Conservation (phyloP, 2,329 filamentous ascomycete genomes). For the Penicillium sp. region DNA sequence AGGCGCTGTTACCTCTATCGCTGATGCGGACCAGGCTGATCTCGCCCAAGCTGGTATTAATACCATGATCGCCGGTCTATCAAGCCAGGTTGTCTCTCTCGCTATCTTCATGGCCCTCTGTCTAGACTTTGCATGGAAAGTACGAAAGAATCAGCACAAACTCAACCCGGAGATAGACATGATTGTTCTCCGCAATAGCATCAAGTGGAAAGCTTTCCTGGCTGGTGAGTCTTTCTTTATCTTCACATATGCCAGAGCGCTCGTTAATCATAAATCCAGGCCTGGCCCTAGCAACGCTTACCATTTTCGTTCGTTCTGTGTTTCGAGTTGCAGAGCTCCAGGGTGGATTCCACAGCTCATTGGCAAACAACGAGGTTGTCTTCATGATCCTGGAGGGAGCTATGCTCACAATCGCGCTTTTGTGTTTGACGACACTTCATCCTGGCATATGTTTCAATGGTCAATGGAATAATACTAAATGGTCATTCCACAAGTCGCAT, state of each 20-base stretch:
- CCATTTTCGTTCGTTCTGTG: conserved; percentile 49
- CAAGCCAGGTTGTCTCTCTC: conserved; percentile 61
- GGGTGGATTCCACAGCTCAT: conserved; percentile 46
- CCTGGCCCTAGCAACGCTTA: not conserved
- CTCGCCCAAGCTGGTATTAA: conserved; percentile 51
- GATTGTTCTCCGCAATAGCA: not conserved
- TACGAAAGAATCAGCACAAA: not conserved
- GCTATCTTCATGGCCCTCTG: conserved; percentile 48
- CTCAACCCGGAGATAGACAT: not conserved
- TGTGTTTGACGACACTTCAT: not conserved
- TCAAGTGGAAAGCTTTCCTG: not conserved
- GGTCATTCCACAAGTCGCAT: not conserved
- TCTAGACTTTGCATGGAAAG: not conserved
- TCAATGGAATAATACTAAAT: not conserved
- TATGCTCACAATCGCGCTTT: conserved; percentile 43
- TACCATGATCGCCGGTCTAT: conserved; percentile 65
- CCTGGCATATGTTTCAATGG: not conserved
- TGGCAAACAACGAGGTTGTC: conserved; percentile 51
- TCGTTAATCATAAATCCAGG: not conserved
- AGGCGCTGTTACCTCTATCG: conserved; percentile 55
- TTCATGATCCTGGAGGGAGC: conserved; percentile 55
- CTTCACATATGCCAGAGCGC: not conserved
- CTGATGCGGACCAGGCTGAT: conserved; percentile 31
- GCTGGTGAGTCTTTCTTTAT: not conserved
- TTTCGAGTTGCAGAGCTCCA: conserved; percentile 53